Conservation (phyloP, 352 stramenopile species). For the Pythium brassicae region DNA sequence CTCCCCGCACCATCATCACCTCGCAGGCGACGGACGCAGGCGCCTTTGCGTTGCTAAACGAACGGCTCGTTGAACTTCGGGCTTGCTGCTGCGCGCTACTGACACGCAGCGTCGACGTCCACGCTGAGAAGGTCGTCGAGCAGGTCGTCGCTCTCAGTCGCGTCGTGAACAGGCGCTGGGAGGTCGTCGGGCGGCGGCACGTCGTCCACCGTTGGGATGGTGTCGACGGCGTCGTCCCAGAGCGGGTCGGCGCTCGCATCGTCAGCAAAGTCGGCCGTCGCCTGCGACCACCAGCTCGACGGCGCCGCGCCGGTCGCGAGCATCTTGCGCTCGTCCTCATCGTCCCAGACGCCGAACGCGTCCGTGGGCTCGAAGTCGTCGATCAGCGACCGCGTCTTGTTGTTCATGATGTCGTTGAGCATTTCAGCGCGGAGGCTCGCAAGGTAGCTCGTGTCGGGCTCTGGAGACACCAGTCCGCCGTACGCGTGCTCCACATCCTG, state of each 20-base stretch:
- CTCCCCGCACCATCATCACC: background rate
- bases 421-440: conserved; percentile 51
- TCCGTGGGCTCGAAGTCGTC: conserved; percentile 33
- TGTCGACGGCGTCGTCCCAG: conserved; percentile 10
- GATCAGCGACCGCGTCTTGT: conserved; percentile 43
- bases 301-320: conserved; percentile 31
- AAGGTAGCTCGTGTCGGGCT: conserved; percentile 31
- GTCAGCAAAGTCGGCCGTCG: conserved; percentile 13
- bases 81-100: background rate
- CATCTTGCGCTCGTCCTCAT: conserved; percentile 34
- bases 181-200: conserved; percentile 42
- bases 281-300: conserved; percentile 48
- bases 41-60: background rate
- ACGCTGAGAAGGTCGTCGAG: conserved; percentile 53
- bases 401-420: conserved; percentile 36
- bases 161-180: conserved; percentile 8
- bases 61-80: no score
- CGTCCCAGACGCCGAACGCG: conserved; percentile 24
- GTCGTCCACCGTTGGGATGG: conserved; percentile 12
- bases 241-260: conserved; percentile 11
- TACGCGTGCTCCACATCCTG: conserved; percentile 76
- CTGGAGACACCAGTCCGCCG: conserved; percentile 42
- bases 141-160: conserved; percentile 18
- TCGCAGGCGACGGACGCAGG: background rate
- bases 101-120: conserved; percentile 35